Evolutionary conservation across 1,139 yeast species (phyloP).

Genomic region (Candida albicans): DNA sequence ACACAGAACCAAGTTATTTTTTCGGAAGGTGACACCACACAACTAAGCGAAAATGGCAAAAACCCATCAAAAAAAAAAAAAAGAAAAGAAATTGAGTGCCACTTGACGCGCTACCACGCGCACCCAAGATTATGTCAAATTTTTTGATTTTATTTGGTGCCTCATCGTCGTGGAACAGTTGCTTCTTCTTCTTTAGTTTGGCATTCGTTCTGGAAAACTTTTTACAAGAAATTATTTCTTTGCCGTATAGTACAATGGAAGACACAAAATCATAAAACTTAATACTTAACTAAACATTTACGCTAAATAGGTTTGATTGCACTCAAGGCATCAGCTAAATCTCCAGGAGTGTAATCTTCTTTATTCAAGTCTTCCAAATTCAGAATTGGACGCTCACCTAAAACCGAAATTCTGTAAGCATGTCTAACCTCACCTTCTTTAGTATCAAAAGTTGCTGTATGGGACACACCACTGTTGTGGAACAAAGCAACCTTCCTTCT

Average conservation of each 20-base stretch:
- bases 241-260: background rate
- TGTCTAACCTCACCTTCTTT: constrained; percentile 41
- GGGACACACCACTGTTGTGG: constrained; percentile 46
- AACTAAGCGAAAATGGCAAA: background rate
- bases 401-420: constrained; percentile 47
- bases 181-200: background rate
- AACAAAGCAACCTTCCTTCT: constrained; percentile 56
- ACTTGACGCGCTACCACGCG: background rate
- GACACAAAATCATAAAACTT: background rate
- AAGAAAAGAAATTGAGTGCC: background rate
- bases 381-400: constrained; percentile 47
- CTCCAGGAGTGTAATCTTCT: constrained; percentile 40
- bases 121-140: background rate
- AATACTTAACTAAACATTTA: background rate
- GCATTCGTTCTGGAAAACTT: background rate
- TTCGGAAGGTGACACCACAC: constrained; percentile 2
- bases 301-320: constrained; percentile 16
- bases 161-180: background rate
- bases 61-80: background rate
- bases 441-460: constrained; percentile 42
- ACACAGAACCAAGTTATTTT: constrained; percentile 1
- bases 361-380: constrained; percentile 32
- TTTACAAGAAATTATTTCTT: background rate
- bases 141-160: background rate
- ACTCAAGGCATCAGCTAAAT: constrained; percentile 37